phyloP scores from a whole-genome alignment of 2,329 filamentous ascomycete genomes.

The Ophiostoma perfectum region DNA sequence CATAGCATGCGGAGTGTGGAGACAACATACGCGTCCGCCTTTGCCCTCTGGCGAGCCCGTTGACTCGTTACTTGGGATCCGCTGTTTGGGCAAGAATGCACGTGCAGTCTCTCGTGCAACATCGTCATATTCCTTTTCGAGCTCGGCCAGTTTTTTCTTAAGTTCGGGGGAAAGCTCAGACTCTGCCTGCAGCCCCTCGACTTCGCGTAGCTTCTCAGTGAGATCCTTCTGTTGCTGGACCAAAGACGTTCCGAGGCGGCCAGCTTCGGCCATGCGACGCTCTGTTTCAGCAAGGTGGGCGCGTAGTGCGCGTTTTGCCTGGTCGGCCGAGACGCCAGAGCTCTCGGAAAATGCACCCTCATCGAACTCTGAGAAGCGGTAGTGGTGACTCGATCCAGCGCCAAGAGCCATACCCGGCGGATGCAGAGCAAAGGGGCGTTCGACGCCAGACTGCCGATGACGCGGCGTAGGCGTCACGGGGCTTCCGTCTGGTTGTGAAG shows the following conservation, averaged over 20 bases:
- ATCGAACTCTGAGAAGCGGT: constrained; percentile 78
- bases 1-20: not conserved
- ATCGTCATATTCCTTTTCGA: constrained; percentile 94
- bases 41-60: constrained; percentile 49
- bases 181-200: constrained; percentile 71
- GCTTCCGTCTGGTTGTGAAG: constrained; percentile 24
- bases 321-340: constrained; percentile 70
- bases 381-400: constrained; percentile 49
- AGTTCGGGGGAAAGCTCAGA: constrained; percentile 77
- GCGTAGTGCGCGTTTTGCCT: constrained; percentile 82
- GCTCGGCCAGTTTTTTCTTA: constrained; percentile 72
- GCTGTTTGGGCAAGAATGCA: constrained; percentile 79
- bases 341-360: constrained; percentile 72
- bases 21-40: constrained; percentile 47
- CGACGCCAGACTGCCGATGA: constrained; percentile 22
- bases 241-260: constrained; percentile 78
- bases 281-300: constrained; percentile 91
- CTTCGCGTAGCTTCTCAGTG: constrained; percentile 72
- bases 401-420: constrained; percentile 22
- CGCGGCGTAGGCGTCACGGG: constrained; percentile 27
- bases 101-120: constrained; percentile 84
- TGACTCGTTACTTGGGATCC: constrained; percentile 65
- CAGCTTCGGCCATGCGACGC: constrained; percentile 83
- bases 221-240: constrained; percentile 83
- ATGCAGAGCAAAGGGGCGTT: constrained; percentile 24